A percentile compares a stretch with the other conserved stretches of the same genome.
phyloP scores from a whole-genome alignment of 768 basidiomycete species.

The Suillus weaverae region DNA sequence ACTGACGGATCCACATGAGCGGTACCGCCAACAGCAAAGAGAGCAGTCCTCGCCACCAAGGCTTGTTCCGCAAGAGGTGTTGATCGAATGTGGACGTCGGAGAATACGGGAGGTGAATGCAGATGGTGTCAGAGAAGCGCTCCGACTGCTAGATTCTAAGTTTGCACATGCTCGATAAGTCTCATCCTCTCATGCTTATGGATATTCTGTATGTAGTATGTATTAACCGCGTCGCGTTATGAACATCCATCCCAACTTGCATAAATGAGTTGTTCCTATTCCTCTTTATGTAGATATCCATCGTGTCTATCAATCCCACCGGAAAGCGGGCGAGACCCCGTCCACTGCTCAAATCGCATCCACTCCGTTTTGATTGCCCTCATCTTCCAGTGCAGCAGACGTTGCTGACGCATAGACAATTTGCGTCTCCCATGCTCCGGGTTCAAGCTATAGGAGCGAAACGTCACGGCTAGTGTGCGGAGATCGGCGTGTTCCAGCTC shows the following conservation, averaged over 20 bases:
- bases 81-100: constrained; percentile 62
- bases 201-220: constrained; percentile 10
- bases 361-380: constrained; percentile 27
- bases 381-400: constrained; percentile 41
- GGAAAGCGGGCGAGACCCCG: neutral
- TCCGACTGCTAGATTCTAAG: constrained; percentile 71
- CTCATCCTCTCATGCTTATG: constrained; percentile 1
- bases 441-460: constrained; percentile 43
- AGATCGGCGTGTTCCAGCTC: constrained; percentile 46
- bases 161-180: constrained; percentile 41
- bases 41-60: constrained; percentile 45
- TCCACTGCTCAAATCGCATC: constrained; percentile 15
- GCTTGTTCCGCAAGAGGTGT: constrained; percentile 60
- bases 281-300: constrained; percentile 1
- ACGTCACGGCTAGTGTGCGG: constrained; percentile 43
- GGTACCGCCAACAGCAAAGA: constrained; percentile 47
- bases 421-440: constrained; percentile 16
- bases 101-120: constrained; percentile 65
- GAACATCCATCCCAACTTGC: constrained; percentile 1
- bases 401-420: constrained; percentile 35
- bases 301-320: neutral
- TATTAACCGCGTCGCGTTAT: constrained; percentile 3
- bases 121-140: constrained; percentile 72
- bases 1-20: constrained; percentile 55
- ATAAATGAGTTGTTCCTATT: constrained; percentile 3